Percentiles rank a stretch among this genome's conserved stretches.
Evolutionary conservation across 352 stramenopile genomes (phyloP).

Genomic region (Phytophthora pinifolia): DNA sequence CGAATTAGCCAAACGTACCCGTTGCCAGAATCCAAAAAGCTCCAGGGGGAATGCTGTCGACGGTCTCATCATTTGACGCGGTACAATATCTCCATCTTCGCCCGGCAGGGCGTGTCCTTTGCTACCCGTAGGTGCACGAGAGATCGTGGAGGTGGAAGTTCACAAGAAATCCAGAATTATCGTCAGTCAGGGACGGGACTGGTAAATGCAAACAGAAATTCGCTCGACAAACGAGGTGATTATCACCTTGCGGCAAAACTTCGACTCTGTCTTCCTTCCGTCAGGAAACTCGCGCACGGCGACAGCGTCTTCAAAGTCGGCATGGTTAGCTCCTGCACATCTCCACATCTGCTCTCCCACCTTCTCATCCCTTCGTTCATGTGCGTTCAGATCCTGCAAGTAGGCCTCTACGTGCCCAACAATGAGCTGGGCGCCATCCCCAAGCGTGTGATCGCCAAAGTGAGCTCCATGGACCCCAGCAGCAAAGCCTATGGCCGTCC

Average conservation of each 20-base stretch:
- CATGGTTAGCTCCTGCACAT: constrained; percentile 18
- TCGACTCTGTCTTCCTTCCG: constrained; percentile 38
- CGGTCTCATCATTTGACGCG: too few species aligned
- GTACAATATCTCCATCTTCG: constrained; percentile 40
- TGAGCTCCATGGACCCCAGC: constrained; percentile 34
- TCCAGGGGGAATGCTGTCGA: constrained; percentile 35
- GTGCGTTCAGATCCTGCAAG: constrained; percentile 34
- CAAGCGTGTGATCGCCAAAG: constrained; percentile 47
- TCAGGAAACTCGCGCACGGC: constrained; percentile 36
- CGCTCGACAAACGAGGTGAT: background rate
- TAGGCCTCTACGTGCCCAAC: constrained; percentile 38
- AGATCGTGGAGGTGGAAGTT: constrained; percentile 48
- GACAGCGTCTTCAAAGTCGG: constrained; percentile 34
- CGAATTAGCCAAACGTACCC: background rate
- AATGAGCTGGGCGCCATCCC: constrained; percentile 37
- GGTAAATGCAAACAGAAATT: constrained; percentile 13
- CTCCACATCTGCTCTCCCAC: background rate
- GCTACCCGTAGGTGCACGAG: constrained; percentile 38
- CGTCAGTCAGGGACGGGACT: constrained; percentile 26
- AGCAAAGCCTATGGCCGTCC: background rate
- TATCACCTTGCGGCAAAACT: background rate
- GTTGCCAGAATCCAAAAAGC: background rate
- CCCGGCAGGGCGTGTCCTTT: constrained; percentile 37
- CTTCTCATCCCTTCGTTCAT: background rate
- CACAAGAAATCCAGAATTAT: constrained; percentile 52